Conservation (phyloP, 495 filamentous ascomycete genomes). For the Neurospora sp. region DNA sequence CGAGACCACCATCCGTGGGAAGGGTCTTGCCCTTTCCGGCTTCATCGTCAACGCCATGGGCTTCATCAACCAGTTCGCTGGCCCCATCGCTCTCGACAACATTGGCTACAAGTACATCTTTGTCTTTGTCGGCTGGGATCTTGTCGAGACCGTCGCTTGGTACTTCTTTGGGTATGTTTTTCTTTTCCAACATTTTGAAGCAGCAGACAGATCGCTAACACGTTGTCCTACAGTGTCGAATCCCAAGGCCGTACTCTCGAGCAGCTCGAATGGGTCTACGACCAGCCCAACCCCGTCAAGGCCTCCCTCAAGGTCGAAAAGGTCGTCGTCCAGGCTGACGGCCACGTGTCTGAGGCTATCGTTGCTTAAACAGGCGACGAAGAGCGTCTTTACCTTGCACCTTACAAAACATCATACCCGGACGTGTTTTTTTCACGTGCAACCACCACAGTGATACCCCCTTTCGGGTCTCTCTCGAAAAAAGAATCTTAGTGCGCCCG, state of each 20-base stretch:
- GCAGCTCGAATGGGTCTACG: conserved; percentile 42
- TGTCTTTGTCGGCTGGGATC: conserved; percentile 38
- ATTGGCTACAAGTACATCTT: conserved; percentile 42
- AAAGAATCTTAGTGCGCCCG: not conserved
- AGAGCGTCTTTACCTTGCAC: not conserved
- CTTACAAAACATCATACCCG: not conserved
- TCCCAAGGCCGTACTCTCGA: conserved; percentile 42
- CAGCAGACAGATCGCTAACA: conserved; percentile 10
- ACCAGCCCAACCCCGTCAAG: conserved; percentile 40
- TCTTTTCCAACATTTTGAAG: not conserved
- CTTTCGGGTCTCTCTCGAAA: not conserved
- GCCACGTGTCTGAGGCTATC: conserved; percentile 44
- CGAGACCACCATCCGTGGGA: conserved; percentile 41
- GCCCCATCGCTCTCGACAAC: conserved; percentile 37
- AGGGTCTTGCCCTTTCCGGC: conserved; percentile 38
- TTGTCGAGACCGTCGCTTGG: conserved; percentile 34
- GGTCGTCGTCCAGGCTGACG: conserved; percentile 42
- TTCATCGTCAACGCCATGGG: conserved; percentile 35
- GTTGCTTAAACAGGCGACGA: conserved; percentile 8
- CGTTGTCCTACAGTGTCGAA: conserved; percentile 25
- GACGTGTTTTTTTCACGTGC: not conserved
- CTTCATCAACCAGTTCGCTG: conserved; percentile 43
- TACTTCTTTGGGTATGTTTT: conserved; percentile 39
- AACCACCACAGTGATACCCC: not conserved
- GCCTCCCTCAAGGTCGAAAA: conserved; percentile 43